Evolutionary conservation across 1,139 yeast genomes (phyloP), one percentile per base, ranked within the genome.

Genomic region (Lipomyces yarrowii): DNA sequence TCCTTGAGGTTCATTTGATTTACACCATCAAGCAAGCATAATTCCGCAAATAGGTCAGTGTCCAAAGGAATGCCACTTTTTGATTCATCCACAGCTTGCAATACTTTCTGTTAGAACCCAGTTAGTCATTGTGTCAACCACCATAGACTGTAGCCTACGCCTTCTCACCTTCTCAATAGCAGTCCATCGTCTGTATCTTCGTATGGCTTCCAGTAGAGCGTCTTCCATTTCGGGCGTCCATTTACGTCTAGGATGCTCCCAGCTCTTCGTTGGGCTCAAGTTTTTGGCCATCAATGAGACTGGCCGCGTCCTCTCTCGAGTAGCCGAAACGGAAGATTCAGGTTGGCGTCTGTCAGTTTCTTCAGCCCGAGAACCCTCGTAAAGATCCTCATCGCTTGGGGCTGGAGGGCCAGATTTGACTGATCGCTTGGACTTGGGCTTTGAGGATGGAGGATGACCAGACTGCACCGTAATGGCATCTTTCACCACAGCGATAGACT

Each of bases 181-280:
- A 8, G 57, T 18, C 68, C 68, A 65, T 15, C 33, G 30, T 1
- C 30, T 56, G 52, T 56, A 59, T 10, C 21, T 21, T 37, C 33
- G 32, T 33, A 65, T 55, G 5, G 64, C 63, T 5, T 30, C 23
- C 48, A 61, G 5, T 35, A 65, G 37, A 0, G 54, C 66, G 10
- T 58, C 48, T 52, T 63, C 67, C 67, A 61, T 62, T 26, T 62
- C 65, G 11, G 32, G 26, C 2, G 57, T 62, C 68, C 68, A 65
- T 32, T 42, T 42, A 6, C 58, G 58, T 35, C 61, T 39, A 18
- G 59, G 52, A 33, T 15, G 51, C 56, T 26, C 23, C 59, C 48
- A 32, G 53, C 33, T 53, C 30, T 26, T 39, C 21, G 60, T 48
- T 18, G 60, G 39, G 33, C 32, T 51, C 33, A 30, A 37, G 48